Conservation (phyloP, 1,139 yeast species). For the Hanseniaspora gamundiae region DNA sequence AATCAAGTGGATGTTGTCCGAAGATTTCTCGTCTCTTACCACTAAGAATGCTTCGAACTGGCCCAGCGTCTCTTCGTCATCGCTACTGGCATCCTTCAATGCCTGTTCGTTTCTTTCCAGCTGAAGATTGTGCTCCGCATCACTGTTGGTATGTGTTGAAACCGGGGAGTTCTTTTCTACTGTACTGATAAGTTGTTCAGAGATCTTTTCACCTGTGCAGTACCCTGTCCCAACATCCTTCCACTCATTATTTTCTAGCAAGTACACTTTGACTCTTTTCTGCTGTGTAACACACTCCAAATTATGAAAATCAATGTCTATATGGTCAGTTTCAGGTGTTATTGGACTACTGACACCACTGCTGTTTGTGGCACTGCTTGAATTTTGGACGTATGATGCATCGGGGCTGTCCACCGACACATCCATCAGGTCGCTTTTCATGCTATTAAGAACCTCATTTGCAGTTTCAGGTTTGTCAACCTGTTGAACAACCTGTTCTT, state of each 20-base stretch:
- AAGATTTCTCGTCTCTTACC: conserved; percentile 61
- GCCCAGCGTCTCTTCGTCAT: conserved; percentile 3
- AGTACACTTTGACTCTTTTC: conserved; percentile 80
- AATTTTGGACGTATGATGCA: too few relatives aligned
- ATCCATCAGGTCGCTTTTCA: too few relatives aligned
- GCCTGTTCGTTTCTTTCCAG: too few relatives aligned
- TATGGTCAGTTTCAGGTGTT: conserved; percentile 8
- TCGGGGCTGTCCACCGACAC: too few relatives aligned
- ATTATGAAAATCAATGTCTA: conserved; percentile 3
- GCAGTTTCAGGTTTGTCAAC: too few relatives aligned
- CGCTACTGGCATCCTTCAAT: conserved; percentile 10
- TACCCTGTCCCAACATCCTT: conserved; percentile 88
- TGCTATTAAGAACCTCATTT: background rate
- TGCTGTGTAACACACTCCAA: conserved; percentile 28
- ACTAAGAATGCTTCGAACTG: conserved; percentile 43
- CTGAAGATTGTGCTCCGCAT: too few relatives aligned
- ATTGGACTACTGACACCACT: conserved; percentile 6
- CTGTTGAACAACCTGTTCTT: too few relatives aligned
- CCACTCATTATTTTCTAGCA: conserved; percentile 77
- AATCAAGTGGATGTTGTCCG: conserved; percentile 47
- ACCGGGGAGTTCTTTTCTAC: too few relatives aligned
- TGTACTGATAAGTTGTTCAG: background rate
- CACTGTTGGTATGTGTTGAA: too few relatives aligned
- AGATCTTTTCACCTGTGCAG: conserved; percentile 52
- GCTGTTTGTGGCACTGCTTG: too few relatives aligned